These are phyloP conservation scores for Cladosporium sp. DNA, from an alignment of 2,329 filamentous ascomycete genomes.

Conservation along the genomic window DNA sequence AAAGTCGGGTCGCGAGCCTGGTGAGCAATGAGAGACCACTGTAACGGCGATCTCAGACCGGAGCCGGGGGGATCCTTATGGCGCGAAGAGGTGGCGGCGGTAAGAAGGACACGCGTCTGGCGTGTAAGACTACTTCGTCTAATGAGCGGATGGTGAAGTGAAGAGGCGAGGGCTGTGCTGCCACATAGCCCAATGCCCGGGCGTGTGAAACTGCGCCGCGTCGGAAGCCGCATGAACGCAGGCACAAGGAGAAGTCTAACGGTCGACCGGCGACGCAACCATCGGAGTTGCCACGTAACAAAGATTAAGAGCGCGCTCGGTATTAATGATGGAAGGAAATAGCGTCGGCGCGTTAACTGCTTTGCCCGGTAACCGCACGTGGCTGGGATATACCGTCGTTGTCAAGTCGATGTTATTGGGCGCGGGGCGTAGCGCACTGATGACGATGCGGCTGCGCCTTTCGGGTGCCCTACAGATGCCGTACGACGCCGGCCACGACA, in stretches of 20 bases:
- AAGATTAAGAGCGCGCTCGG: background rate
- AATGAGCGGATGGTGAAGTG: background rate
- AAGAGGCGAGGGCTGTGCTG: background rate
- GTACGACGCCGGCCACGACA: no score
- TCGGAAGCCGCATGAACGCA: constrained; percentile 8
- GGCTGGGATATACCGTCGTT: background rate
- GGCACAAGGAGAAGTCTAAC: background rate
- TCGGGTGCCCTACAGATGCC: no score
- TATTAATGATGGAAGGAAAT: background rate
- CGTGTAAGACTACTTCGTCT: background rate
- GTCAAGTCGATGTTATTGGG: no score
- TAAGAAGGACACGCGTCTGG: constrained; percentile 11
- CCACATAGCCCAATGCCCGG: constrained; percentile 6
- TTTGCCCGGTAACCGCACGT: background rate
- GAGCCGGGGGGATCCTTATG: background rate
- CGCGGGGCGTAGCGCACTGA: no score
- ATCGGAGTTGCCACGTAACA: background rate
- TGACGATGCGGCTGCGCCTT: no score
- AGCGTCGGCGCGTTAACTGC: background rate
- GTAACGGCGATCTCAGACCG: constrained; percentile 19
- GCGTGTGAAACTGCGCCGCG: constrained; percentile 11
- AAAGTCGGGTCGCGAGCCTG: constrained; percentile 17
- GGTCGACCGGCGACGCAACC: background rate
- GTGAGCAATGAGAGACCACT: constrained; percentile 31
- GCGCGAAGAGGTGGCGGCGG: background rate